Conservation (phyloP, 2,329 filamentous ascomycete species). For the Cytospora piceicola region DNA sequence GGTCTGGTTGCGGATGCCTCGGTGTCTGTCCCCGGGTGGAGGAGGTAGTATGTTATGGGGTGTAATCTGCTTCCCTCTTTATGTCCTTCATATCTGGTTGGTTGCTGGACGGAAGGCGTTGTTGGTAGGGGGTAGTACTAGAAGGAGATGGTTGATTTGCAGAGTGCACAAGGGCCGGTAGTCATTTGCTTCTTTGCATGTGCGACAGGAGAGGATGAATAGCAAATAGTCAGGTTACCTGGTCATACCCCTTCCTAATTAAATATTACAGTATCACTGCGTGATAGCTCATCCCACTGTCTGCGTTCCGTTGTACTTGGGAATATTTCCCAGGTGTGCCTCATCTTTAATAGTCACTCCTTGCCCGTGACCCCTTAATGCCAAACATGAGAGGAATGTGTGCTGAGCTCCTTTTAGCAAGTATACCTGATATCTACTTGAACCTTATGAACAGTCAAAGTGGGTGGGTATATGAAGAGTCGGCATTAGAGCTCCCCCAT, state of each 20-base stretch:
- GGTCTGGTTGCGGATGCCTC: neutral
- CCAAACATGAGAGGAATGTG: neutral
- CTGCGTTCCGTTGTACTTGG: neutral
- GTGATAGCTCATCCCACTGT: neutral
- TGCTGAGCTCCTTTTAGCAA: neutral
- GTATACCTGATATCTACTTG: neutral
- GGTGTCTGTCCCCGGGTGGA: neutral
- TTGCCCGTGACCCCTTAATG: neutral
- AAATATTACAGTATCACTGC: neutral
- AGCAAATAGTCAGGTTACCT: neutral
- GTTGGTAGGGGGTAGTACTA: neutral
- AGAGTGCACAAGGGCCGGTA: neutral
- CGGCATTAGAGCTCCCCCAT: slow-evolving; percentile 4
- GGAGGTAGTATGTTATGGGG: neutral
- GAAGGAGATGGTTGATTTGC: neutral
- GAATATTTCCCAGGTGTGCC: neutral
- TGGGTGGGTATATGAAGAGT: slow-evolving; percentile 2
- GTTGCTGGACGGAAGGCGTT: neutral
- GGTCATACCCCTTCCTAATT: neutral
- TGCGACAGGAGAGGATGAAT: neutral
- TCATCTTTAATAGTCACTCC: neutral
- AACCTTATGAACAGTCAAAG: neutral
- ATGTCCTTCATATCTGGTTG: neutral
- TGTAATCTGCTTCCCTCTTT: neutral
- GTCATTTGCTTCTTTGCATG: neutral